Percentiles rank a stretch among this genome's conserved stretches.
Evolutionary conservation across 768 basidiomycete species (phyloP).

Genomic region (Leccinum aurantiacum): DNA sequence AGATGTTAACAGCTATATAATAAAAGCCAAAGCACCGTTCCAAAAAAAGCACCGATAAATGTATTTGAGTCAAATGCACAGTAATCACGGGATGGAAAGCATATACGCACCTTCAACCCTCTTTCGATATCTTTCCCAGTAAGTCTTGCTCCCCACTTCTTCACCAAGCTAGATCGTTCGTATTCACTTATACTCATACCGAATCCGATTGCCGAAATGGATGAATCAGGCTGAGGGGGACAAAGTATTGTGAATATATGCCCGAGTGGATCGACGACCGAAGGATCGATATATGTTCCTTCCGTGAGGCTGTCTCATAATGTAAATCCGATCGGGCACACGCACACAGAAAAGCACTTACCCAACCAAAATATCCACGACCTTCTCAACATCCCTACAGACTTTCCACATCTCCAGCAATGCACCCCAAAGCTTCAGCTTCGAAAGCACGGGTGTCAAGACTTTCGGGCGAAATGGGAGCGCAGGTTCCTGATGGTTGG

Average conservation of each 20-base stretch:
- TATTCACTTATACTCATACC: conserved; percentile 17
- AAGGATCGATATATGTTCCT: conserved; percentile 25
- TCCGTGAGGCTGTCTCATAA: conserved; percentile 23
- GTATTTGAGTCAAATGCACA: not conserved
- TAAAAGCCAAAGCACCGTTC: not conserved
- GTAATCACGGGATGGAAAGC: not conserved
- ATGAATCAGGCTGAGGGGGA: conserved; percentile 10
- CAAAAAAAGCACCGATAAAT: not conserved
- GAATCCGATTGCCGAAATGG: conserved; percentile 1
- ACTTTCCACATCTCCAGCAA: conserved; percentile 31
- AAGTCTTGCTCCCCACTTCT: conserved; percentile 83
- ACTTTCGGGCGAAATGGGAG: conserved; percentile 20
- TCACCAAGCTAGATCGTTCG: conserved; percentile 57
- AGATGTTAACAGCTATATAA: conserved; percentile 24
- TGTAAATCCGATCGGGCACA: not conserved
- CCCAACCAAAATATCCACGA: conserved; percentile 27
- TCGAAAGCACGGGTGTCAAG: conserved; percentile 21
- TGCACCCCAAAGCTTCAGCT: conserved; percentile 23
- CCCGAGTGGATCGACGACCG: conserved; percentile 27
- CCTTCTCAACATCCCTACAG: conserved; percentile 19
- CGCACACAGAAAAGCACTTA: conserved; percentile 13
- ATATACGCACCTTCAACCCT: conserved; percentile 60
- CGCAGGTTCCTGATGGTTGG: not conserved
- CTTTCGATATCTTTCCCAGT: conserved; percentile 64
- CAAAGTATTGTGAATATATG: conserved; percentile 30